Evolutionary conservation across 1,139 yeast genomes (phyloP).

Genomic region (Suhomyces panamericanus): DNA sequence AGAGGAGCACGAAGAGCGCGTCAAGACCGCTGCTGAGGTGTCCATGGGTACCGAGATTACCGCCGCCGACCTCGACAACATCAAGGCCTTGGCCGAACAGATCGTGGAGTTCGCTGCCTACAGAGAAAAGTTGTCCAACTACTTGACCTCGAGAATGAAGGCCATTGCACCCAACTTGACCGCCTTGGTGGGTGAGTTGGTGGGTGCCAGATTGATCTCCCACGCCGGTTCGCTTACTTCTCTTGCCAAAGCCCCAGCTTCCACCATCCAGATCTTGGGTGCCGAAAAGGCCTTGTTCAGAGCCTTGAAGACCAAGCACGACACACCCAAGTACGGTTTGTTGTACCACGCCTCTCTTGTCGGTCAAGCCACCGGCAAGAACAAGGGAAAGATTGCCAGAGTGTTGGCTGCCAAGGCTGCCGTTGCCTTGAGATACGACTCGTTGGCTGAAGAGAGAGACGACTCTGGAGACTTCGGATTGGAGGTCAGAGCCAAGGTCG

Average conservation of each 20-base stretch:
- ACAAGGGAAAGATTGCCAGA: slow-evolving; percentile 98
- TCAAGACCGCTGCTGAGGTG: slow-evolving; percentile 91
- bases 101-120: slow-evolving; percentile 93
- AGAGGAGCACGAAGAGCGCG: slow-evolving; percentile 82
- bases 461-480: slow-evolving; percentile 94
- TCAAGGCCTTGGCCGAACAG: slow-evolving; percentile 87
- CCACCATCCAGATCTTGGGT: slow-evolving; percentile 96
- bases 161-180: slow-evolving; percentile 98
- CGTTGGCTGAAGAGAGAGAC: slow-evolving; percentile 94
- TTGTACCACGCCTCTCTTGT: slow-evolving; percentile 96
- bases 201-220: slow-evolving; percentile 96
- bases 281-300: slow-evolving; percentile 99
- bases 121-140: slow-evolving; percentile 89
- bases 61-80: slow-evolving; percentile 81
- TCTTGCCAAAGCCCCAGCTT: slow-evolving; percentile 96
- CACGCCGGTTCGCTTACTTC: slow-evolving; percentile 98
- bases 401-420: slow-evolving; percentile 99
- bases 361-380: slow-evolving; percentile 94
- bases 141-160: slow-evolving; percentile 91
- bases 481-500: slow-evolving; percentile 90
- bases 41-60: slow-evolving; percentile 99
- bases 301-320: slow-evolving; percentile 97
- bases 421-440: slow-evolving; percentile 93
- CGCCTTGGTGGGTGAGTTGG: slow-evolving; percentile 95
- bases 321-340: slow-evolving; percentile 97